Evolutionary conservation across 306 rosid species (phyloP).

Genomic region (Prunus dulcis): DNA sequence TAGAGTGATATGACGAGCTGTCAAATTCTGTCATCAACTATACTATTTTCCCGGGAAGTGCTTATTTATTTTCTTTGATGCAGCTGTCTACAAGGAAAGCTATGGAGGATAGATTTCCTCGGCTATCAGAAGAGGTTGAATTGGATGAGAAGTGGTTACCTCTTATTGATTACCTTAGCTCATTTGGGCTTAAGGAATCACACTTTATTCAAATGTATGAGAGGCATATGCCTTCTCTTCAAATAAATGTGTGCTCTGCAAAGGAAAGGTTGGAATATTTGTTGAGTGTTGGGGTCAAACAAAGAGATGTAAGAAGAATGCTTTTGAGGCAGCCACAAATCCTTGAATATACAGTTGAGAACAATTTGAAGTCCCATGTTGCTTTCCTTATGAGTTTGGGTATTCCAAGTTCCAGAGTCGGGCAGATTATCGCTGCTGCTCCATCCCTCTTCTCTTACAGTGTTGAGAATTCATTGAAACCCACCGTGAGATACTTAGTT

Average conservation of each 20-base stretch:
- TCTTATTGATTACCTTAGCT: slow-evolving; percentile 82
- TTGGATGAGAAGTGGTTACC: slow-evolving; percentile 83
- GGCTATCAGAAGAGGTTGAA: slow-evolving; percentile 60
- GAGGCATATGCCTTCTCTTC: slow-evolving; percentile 91
- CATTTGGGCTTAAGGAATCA: slow-evolving; percentile 90
- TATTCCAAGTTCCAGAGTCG: slow-evolving; percentile 72
- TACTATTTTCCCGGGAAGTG: slow-evolving; percentile 4
- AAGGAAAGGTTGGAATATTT: slow-evolving; percentile 87
- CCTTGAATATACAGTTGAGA: slow-evolving; percentile 78
- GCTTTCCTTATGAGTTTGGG: slow-evolving; percentile 79
- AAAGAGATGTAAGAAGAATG: slow-evolving; percentile 72
- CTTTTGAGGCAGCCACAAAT: slow-evolving; percentile 93
- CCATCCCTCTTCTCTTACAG: slow-evolving; percentile 91
- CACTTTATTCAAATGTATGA: slow-evolving; percentile 88
- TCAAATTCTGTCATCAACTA: slow-evolving; percentile 21
- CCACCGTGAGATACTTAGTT: slow-evolving; percentile 78
- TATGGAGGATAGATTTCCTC: slow-evolving; percentile 59
- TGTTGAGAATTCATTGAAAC: slow-evolving; percentile 85
- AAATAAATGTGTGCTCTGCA: slow-evolving; percentile 75
- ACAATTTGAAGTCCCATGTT: slow-evolving; percentile 78
- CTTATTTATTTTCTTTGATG: slow-evolving; percentile 21
- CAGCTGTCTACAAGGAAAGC: slow-evolving; percentile 47
- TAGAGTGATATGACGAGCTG: slow-evolving; percentile 10
- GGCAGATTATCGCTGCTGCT: slow-evolving; percentile 73
- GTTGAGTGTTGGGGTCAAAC: slow-evolving; percentile 88